phyloP scores from a whole-genome alignment of 1,284 basidiomycete species.

The Pholiota adiposa region DNA sequence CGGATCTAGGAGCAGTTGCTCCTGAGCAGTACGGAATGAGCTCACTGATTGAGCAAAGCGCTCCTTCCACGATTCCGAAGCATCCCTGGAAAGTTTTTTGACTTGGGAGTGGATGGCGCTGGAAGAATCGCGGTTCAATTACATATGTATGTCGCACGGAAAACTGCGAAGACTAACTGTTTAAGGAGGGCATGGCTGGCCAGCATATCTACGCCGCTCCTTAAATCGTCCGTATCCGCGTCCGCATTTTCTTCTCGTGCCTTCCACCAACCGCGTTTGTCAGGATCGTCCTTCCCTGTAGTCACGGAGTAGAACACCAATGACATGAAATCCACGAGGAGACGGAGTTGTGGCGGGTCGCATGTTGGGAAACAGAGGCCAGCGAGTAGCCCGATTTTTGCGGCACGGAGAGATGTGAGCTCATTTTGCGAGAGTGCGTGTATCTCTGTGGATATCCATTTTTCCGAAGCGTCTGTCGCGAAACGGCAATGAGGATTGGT shows the following conservation, averaged over 20 bases:
- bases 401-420: conserved; percentile 15
- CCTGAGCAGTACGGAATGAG: conserved; percentile 24
- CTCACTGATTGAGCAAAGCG: conserved; percentile 37
- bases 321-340: conserved; percentile 54
- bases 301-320: conserved; percentile 41
- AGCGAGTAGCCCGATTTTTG: conserved; percentile 56
- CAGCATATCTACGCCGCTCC: background rate
- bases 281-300: background rate
- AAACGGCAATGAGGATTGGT: conserved; percentile 54
- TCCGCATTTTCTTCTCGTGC: background rate
- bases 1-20: background rate
- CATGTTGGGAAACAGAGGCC: conserved; percentile 60
- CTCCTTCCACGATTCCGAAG: background rate
- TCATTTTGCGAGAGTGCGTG: conserved; percentile 18
- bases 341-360: conserved; percentile 56
- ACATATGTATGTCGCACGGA: background rate
- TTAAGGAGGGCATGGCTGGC: background rate
- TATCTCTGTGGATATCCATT: conserved; percentile 34
- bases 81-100: background rate
- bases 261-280: background rate
- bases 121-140: background rate
- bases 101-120: background rate
- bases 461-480: conserved; percentile 49
- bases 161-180: background rate
- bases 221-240: background rate